Base-by-base conservation (phyloP, 2,329 filamentous ascomycete species). In the Colletotrichum echinochloae region DNA sequence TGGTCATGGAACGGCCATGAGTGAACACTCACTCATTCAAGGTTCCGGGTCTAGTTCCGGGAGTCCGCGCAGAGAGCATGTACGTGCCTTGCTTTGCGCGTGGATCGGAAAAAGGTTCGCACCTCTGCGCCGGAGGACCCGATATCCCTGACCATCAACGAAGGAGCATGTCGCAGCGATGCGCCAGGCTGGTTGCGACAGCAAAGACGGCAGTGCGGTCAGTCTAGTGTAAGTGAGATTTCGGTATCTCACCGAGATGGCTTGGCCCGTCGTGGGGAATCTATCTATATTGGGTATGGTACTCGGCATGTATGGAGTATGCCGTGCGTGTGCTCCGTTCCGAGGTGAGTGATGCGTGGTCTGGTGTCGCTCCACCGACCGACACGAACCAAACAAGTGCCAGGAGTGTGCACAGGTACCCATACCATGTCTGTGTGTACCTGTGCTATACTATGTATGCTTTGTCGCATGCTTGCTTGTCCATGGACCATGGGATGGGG, bases 161-260 rank as follows among this genome's bases (percentile, higher is more conserved):
- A 60, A 30, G 35, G 48, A 9, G 14, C 26, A 33, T 46, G 37
- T 46, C 55, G 55, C 55, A 60, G 35, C 39, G 64, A 55, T 39
- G 49, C 48, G 30, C 49, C 39, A 7, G 30, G 14, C 9, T 39
- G 49, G 49, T 33, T 48, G 16, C n/a, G 28, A 28, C 26, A 20
- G 18, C 23, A 18, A 18, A n/a, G 23, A 37, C n/a, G 37, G 11
- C 30, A 23, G 59, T 49, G 44, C 28, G 14, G 33, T 37, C n/a
- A 9, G 46, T 26, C 26, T 33, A 9, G 46, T 26, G 14, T 33
- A 26, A 6, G 28, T 41, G n/a, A 41, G 59, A 20, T n/a, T 56
- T 61, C 56, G 49, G 63, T 66, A 23, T 55, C 55, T 60, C 55
- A 56, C 67, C 56, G 67, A 66, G 48, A 12, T 28, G 30, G 30